A percentile compares a stretch with the other conserved stretches of the same genome.
These are phyloP conservation scores for Chaetomium fimeti DNA, from an alignment of 495 filamentous ascomycete genomes.

Conservation along the genomic window DNA sequence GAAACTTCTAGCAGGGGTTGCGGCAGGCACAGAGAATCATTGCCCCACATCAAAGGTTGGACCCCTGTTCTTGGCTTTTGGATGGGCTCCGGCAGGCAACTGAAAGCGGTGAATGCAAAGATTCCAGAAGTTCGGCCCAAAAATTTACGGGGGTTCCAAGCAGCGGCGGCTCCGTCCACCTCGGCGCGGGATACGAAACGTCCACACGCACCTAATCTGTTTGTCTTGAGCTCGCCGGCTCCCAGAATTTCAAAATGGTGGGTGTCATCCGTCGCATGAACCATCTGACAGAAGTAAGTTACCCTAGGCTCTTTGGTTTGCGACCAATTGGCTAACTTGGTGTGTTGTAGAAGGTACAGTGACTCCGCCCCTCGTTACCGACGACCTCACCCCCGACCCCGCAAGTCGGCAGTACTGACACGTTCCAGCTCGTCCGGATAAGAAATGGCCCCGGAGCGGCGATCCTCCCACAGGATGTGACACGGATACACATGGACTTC, in stretches of 20 bases:
- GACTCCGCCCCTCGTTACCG: constrained; percentile 13
- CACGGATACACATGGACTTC: constrained; percentile 81
- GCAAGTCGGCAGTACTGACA: constrained; percentile 23
- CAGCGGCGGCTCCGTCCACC: not conserved
- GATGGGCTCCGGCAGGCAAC: constrained; percentile 27
- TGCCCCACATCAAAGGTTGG: not conserved
- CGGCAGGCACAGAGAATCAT: constrained; percentile 23
- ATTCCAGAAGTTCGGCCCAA: constrained; percentile 17
- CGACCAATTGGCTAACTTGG: constrained; percentile 7
- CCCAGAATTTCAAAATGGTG: constrained; percentile 61
- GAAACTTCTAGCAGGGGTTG: constrained; percentile 14
- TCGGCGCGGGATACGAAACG: constrained; percentile 18
- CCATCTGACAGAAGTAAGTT: constrained; percentile 71
- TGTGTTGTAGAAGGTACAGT: constrained; percentile 41
- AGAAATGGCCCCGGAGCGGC: constrained; percentile 79
- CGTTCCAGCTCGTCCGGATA: constrained; percentile 63
- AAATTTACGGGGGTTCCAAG: constrained; percentile 26
- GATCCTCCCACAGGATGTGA: constrained; percentile 73
- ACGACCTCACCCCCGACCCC: constrained; percentile 14
- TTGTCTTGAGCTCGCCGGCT: constrained; percentile 20
- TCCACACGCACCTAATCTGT: constrained; percentile 14
- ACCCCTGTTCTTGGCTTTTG: not conserved
- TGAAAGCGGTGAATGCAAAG: constrained; percentile 25
- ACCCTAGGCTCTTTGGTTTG: not conserved
- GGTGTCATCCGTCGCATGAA: constrained; percentile 74